These are phyloP conservation scores for Acacia pycnantha DNA, from an alignment of 331 rosid genomes.

Conservation along the genomic window DNA sequence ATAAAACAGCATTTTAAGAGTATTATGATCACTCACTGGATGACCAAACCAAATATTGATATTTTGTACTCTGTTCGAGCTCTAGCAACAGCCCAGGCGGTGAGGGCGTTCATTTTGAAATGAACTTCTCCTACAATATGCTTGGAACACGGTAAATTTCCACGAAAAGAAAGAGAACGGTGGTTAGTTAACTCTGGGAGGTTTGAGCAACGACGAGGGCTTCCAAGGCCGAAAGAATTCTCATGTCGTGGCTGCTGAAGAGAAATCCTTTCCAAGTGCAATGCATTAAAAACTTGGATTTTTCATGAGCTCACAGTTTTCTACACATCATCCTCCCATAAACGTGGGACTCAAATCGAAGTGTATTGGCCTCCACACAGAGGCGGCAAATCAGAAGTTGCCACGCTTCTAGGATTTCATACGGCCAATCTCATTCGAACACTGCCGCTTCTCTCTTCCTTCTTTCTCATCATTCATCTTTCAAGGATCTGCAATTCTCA, in stretches of 20 bases:
- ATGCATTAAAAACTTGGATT: not conserved
- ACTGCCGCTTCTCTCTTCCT: constrained; percentile 32
- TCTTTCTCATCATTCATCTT: constrained; percentile 47
- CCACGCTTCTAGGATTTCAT: constrained; percentile 30
- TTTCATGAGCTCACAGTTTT: not conserved
- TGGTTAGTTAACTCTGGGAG: not conserved
- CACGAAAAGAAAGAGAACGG: not conserved
- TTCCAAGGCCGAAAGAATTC: not conserved
- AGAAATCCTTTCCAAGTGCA: not conserved
- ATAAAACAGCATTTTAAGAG: no score
- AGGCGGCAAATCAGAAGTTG: constrained; percentile 7
- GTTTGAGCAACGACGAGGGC: not conserved
- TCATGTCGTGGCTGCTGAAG: not conserved
- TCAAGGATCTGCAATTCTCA: constrained; percentile 68
- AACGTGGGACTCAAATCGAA: not conserved
- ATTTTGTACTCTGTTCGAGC: not conserved
- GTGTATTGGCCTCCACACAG: not conserved
- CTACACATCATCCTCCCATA: not conserved
- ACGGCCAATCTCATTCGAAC: constrained; percentile 34
- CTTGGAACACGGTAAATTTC: not conserved
- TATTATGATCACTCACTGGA: not conserved
- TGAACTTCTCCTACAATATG: not conserved
- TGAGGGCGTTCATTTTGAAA: not conserved
- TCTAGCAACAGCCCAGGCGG: not conserved
- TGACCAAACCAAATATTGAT: not conserved